Evolutionary conservation across 768 basidiomycete genomes (phyloP).

Genomic region (Tylopilus rubrobrunneus): DNA sequence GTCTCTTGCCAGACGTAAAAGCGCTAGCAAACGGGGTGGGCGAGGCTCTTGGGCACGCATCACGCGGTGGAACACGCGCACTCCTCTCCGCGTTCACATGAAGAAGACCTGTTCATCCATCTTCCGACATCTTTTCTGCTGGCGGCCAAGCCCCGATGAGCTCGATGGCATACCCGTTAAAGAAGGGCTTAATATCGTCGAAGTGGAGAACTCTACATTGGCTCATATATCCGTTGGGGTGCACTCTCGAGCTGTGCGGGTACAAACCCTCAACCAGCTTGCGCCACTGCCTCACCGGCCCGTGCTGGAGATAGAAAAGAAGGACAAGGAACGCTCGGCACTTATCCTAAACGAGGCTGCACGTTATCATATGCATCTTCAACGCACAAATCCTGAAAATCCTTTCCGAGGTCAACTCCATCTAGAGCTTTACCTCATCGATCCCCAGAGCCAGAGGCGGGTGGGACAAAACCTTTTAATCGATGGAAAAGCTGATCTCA

Average conservation of each 20-base stretch:
- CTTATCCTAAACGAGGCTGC: conserved; percentile 55
- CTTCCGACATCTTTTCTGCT: conserved; percentile 43
- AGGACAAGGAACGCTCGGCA: conserved; percentile 29
- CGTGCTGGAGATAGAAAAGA: conserved; percentile 36
- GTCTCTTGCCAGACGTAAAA: conserved; percentile 47
- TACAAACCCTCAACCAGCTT: conserved; percentile 45
- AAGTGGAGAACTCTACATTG: conserved; percentile 39
- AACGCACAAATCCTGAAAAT: conserved; percentile 44
- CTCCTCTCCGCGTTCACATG: conserved; percentile 52
- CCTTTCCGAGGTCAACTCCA: conserved; percentile 46
- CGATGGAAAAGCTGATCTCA: conserved; percentile 46
- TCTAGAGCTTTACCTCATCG: conserved; percentile 51
- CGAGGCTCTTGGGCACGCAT: conserved; percentile 52
- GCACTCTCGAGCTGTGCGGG: conserved; percentile 35
- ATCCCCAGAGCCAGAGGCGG: conserved; percentile 41
- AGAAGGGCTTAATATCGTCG: conserved; percentile 43
- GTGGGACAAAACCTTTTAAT: conserved; percentile 45
- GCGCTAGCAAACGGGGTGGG: conserved; percentile 30
- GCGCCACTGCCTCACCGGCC: conserved; percentile 32
- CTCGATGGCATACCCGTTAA: conserved; percentile 32
- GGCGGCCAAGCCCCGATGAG: conserved; percentile 28
- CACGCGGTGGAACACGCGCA: conserved; percentile 51
- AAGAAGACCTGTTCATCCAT: conserved; percentile 46
- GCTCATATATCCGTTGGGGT: conserved; percentile 53
- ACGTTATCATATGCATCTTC: conserved; percentile 55